Evolutionary conservation across 805 yeast species (phyloP).

Genomic region (Candida nitratophila): DNA sequence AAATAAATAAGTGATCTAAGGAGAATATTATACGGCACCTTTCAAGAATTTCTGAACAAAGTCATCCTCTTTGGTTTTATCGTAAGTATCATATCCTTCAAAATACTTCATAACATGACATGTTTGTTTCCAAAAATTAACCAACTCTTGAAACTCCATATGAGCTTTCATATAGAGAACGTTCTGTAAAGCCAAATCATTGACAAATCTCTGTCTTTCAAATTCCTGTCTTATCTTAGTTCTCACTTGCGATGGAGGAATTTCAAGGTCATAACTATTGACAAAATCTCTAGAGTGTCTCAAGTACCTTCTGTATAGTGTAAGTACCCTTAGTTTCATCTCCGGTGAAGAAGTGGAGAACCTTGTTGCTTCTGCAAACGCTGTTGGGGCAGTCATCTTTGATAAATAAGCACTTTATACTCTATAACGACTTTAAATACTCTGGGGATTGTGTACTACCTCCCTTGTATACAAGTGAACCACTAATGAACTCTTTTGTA

Average conservation of each 20-base stretch:
- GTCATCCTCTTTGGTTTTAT: constrained; percentile 46
- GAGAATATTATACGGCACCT: constrained; percentile 32
- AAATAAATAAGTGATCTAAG: background rate
- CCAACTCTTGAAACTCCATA: constrained; percentile 84
- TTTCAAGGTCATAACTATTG: constrained; percentile 63
- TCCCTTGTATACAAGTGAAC: too few species aligned
- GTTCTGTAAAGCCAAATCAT: constrained; percentile 58
- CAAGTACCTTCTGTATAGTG: constrained; percentile 68
- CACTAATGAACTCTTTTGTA: too few species aligned
- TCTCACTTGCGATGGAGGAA: constrained; percentile 72
- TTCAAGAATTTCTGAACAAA: constrained; percentile 71
- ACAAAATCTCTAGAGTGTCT: constrained; percentile 43
- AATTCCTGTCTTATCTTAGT: constrained; percentile 86
- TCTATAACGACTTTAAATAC: too few species aligned
- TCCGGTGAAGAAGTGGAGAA: constrained; percentile 55
- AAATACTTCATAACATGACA: constrained; percentile 80
- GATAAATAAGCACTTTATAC: background rate
- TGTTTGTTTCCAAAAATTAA: constrained; percentile 87
- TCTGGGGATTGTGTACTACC: too few species aligned
- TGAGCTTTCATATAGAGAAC: constrained; percentile 74
- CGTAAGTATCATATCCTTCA: constrained; percentile 54
- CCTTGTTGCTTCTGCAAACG: constrained; percentile 76
- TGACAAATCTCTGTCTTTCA: constrained; percentile 73
- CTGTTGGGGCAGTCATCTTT: constrained; percentile 63
- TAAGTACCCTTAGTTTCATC: constrained; percentile 55